Conservation (phyloP, 1,284 basidiomycete species). For the Ganoderma lingzhi region DNA sequence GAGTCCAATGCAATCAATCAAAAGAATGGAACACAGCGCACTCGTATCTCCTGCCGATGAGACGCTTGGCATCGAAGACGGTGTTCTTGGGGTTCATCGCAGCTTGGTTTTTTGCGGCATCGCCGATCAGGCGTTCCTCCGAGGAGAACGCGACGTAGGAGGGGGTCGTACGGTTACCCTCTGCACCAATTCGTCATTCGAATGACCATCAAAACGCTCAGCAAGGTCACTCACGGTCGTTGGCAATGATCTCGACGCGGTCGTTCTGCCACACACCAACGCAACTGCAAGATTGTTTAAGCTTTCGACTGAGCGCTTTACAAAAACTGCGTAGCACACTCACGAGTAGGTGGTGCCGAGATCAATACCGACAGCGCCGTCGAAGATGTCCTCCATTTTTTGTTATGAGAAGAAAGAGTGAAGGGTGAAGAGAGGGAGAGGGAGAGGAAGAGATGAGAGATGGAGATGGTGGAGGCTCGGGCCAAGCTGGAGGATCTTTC, state of each 20-base stretch:
- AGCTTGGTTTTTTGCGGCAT: slow-evolving; percentile 98
- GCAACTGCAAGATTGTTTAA: slow-evolving; percentile 60
- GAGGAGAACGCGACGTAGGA: slow-evolving; percentile 99
- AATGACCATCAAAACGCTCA: slow-evolving; percentile 14
- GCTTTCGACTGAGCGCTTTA: slow-evolving; percentile 16
- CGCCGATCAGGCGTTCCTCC: slow-evolving; percentile 98
- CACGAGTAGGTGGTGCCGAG: slow-evolving; percentile 92
- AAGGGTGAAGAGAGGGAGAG: slow-evolving; percentile 37
- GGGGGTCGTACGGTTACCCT: slow-evolving; percentile 99
- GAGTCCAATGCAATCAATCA: slow-evolving; percentile 21
- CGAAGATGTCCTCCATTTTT: slow-evolving; percentile 94
- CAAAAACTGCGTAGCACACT: slow-evolving; percentile 41
- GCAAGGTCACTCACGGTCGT: slow-evolving; percentile 76
- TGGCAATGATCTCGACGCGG: slow-evolving; percentile 98
- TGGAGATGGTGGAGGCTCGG: slow-evolving; percentile 41
- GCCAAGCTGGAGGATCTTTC: slow-evolving; percentile 22
- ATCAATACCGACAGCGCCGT: slow-evolving; percentile 97
- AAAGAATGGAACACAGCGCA: slow-evolving; percentile 45
- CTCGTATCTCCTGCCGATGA: slow-evolving; percentile 97
- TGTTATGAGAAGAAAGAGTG: slow-evolving; percentile 41
- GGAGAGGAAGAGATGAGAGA: slow-evolving; percentile 18
- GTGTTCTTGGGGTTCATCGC: slow-evolving; percentile 98
- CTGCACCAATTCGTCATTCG: slow-evolving; percentile 49
- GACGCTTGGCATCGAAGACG: slow-evolving; percentile 96
- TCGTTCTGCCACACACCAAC: slow-evolving; percentile 99